Conservation (phyloP, 2,329 filamentous ascomycete genomes). For the Dryadomyces quercivorus region DNA sequence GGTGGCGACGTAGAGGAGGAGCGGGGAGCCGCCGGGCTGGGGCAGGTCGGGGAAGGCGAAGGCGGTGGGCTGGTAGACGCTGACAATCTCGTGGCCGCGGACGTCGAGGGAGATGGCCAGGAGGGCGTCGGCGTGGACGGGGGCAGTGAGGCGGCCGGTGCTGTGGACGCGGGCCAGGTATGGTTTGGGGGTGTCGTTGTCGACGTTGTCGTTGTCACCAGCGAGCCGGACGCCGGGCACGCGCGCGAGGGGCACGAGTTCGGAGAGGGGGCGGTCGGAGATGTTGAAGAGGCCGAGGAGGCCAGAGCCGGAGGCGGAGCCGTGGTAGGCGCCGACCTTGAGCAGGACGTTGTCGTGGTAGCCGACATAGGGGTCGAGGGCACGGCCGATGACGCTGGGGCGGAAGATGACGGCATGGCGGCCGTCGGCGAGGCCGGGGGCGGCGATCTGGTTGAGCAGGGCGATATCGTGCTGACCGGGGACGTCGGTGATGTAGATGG, state of each 20-base stretch:
- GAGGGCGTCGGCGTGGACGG: constrained; percentile 31
- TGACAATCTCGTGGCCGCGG: constrained; percentile 70
- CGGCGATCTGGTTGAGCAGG: constrained; percentile 73
- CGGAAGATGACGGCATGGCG: constrained; percentile 68
- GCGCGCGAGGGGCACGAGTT: constrained; percentile 55
- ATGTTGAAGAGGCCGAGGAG: constrained; percentile 83
- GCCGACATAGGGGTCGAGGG: constrained; percentile 58
- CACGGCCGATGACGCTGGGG: constrained; percentile 61
- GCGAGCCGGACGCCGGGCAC: constrained; percentile 58
- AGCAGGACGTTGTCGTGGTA: constrained; percentile 65
- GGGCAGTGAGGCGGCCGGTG: constrained; percentile 46
- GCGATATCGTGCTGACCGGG: constrained; percentile 68
- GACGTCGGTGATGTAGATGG: constrained; percentile 86
- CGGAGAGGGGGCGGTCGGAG: constrained; percentile 45
- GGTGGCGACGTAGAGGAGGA: constrained; percentile 51
- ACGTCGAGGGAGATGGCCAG: constrained; percentile 50
- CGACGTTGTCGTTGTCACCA: background rate
- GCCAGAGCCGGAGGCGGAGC: constrained; percentile 49
- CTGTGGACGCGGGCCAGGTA: constrained; percentile 68
- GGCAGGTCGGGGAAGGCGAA: constrained; percentile 29
- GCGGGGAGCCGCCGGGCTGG: constrained; percentile 13
- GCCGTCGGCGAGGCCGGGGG: constrained; percentile 46
- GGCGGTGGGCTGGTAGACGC: constrained; percentile 52
- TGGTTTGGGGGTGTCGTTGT: constrained; percentile 20
- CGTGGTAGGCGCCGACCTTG: constrained; percentile 69